Conservation (phyloP, 768 basidiomycete species). For the Naganishia vaughanmartiniae region DNA sequence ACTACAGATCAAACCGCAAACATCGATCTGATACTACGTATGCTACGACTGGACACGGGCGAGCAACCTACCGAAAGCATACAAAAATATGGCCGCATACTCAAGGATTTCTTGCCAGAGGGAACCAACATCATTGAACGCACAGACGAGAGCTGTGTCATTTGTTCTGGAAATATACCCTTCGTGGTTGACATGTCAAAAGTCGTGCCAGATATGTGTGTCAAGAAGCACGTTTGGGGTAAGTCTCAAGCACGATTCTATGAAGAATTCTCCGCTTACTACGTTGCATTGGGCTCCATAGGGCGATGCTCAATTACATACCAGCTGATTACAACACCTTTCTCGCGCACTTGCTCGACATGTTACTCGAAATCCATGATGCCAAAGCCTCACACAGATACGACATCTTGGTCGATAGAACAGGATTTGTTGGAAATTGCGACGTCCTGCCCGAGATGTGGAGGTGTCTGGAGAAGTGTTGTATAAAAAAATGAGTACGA, state of each 20-base stretch:
- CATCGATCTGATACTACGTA: neutral
- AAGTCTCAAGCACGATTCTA: neutral
- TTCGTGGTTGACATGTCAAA: conserved; percentile 1
- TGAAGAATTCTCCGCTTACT: neutral
- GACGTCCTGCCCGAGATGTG: conserved; percentile 12
- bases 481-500: neutral
- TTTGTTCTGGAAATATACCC: conserved; percentile 8
- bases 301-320: conserved; percentile 10
- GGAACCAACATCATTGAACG: neutral
- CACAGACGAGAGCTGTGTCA: conserved; percentile 6
- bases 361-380: conserved; percentile 13
- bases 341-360: conserved; percentile 14
- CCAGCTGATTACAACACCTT: conserved; percentile 10
- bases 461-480: conserved; percentile 20
- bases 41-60: neutral
- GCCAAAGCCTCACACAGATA: neutral
- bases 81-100: neutral
- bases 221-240: conserved; percentile 21
- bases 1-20: neutral
- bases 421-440: conserved; percentile 10
- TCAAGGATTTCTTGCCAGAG: neutral
- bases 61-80: neutral
- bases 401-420: neutral
- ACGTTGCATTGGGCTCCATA: neutral
- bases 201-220: conserved; percentile 6